Conservation (phyloP, 1,139 yeast species). For the Geotrichum candidum region DNA sequence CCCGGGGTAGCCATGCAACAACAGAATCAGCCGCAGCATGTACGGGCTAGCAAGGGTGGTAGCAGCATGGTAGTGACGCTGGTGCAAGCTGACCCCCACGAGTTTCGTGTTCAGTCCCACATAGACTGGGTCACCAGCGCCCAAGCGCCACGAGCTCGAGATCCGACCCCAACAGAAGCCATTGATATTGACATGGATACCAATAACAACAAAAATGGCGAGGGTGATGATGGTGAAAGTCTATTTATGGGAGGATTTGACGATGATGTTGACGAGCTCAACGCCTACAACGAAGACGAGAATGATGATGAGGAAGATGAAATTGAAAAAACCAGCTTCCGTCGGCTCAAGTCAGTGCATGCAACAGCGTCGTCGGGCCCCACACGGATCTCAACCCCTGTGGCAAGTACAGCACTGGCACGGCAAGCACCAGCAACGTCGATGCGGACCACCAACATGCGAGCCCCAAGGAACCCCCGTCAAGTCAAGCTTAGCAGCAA, state of each 20-base stretch:
- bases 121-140: slow-evolving; percentile 8
- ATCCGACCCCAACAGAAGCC: neutral
- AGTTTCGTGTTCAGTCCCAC: slow-evolving; percentile 4
- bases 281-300: neutral
- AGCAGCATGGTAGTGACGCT: neutral
- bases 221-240: neutral
- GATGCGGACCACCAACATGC: neutral
- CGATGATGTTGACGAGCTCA: neutral
- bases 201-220: neutral
- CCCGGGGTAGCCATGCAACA: neutral
- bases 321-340: slow-evolving; percentile 1
- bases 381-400: neutral
- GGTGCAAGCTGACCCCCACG: slow-evolving; percentile 10
- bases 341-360: neutral
- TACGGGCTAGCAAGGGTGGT: neutral
- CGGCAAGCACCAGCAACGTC: neutral
- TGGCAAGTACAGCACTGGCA: neutral
- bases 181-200: neutral
- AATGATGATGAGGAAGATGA: slow-evolving; percentile 9
- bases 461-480: neutral
- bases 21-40: neutral
- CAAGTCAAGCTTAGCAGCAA: too few relatives aligned
- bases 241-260: slow-evolving; percentile 2
- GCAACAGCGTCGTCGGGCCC: neutral
- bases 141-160: neutral